phyloP scores from a whole-genome alignment of 139 green algal genomes.

The Chlorella sp. region DNA sequence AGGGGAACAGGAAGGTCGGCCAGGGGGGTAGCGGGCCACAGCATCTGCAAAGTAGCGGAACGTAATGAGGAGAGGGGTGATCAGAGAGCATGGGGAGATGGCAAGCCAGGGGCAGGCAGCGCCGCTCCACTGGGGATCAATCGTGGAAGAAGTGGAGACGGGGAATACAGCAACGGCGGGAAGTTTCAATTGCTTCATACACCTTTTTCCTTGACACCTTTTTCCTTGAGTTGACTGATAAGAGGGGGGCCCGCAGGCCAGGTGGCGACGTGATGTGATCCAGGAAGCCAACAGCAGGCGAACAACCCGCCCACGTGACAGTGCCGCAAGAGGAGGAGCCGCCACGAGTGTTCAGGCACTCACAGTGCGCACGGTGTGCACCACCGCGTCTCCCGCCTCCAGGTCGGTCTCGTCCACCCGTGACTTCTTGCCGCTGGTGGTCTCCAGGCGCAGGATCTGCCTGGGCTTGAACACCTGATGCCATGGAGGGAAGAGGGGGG shows the following conservation, averaged over 20 bases:
- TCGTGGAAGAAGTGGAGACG: too few species aligned
- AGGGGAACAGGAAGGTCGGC: background rate
- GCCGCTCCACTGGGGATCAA: background rate
- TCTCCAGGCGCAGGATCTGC: background rate
- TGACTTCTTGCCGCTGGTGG: background rate
- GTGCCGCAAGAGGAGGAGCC: too few species aligned
- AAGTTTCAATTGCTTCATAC: too few species aligned
- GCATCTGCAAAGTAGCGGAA: background rate
- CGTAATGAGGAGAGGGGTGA: background rate
- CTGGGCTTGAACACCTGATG: background rate
- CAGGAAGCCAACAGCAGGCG: too few species aligned
- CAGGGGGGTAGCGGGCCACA: background rate
- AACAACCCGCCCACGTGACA: too few species aligned
- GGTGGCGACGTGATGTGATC: too few species aligned
- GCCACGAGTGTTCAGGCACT: too few species aligned
- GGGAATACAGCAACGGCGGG: too few species aligned
- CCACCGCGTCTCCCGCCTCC: background rate
- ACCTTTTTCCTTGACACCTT: too few species aligned
- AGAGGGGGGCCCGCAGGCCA: too few species aligned
- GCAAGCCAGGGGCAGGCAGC: background rate
- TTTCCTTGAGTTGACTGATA: too few species aligned
- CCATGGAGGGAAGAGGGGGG: background rate
- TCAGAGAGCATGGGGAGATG: background rate
- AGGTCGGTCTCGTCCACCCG: background rate
- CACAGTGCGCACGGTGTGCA: constrained; percentile 5